phyloP scores from a whole-genome alignment of 179 eudicot species.

The Silene coronaria region DNA sequence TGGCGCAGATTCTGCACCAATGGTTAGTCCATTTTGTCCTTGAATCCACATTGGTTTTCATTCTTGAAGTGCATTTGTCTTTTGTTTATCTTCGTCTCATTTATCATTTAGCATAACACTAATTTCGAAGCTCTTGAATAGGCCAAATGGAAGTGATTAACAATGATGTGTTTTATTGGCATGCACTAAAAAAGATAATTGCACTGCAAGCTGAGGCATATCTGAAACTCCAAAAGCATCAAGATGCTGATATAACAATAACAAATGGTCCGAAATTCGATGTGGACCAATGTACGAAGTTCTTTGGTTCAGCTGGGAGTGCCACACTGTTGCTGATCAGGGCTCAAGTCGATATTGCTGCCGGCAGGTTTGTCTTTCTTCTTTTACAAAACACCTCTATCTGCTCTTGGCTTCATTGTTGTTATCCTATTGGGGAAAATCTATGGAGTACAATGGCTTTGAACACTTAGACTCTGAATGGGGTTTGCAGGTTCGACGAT shows the following conservation, averaged over 20 bases:
- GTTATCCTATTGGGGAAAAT: conserved; percentile 5
- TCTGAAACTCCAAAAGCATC: conserved; percentile 50
- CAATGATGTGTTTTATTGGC: conserved; percentile 5
- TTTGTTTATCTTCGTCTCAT: background rate
- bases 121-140: too few relatives aligned
- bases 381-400: background rate
- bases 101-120: background rate
- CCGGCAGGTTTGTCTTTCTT: conserved; percentile 58
- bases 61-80: background rate
- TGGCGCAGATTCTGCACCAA: conserved; percentile 71
- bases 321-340: conserved; percentile 49
- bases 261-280: conserved; percentile 51
- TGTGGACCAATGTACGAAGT: conserved; percentile 52
- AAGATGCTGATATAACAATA: conserved; percentile 35
- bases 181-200: conserved; percentile 21
- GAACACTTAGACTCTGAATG: background rate
- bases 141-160: too few relatives aligned
- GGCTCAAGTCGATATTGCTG: conserved; percentile 69
- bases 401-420: conserved; percentile 3
- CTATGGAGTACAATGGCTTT: background rate
- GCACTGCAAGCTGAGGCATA: conserved; percentile 67
- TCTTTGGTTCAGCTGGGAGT: conserved; percentile 57
- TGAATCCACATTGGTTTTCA: background rate
- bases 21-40: conserved; percentile 35
- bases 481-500: conserved; percentile 36